Conservation (phyloP, 1,284 basidiomycete genomes). For the Malassezia equina region DNA sequence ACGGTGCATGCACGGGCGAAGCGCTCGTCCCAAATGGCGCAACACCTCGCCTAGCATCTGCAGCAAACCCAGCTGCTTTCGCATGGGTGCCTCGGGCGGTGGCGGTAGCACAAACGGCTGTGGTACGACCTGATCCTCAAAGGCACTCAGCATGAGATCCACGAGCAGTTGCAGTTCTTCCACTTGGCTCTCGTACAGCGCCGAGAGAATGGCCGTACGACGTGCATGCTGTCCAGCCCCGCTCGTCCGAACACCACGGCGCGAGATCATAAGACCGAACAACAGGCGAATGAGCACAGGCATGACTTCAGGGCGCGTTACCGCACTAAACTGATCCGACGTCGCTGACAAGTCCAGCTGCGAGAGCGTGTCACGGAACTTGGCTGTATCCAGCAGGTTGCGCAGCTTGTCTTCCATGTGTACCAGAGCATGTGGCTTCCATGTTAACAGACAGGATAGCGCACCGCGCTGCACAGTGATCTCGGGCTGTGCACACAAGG, state of each 20-base stretch:
- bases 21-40: constrained; percentile 31
- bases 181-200: constrained; percentile 62
- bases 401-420: constrained; percentile 62
- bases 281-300: constrained; percentile 66
- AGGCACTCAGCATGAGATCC: constrained; percentile 78
- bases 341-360: constrained; percentile 52
- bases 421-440: constrained; percentile 62
- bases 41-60: constrained; percentile 40
- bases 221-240: constrained; percentile 56
- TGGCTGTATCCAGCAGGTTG: constrained; percentile 68
- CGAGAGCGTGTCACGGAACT: constrained; percentile 78
- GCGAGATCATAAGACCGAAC: constrained; percentile 81
- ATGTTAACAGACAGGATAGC: constrained; percentile 70
- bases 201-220: constrained; percentile 64
- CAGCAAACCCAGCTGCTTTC: constrained; percentile 49
- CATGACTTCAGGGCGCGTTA: constrained; percentile 63
- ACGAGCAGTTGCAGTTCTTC: constrained; percentile 69
- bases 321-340: constrained; percentile 55
- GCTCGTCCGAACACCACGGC: constrained; percentile 58
- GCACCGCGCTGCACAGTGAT: constrained; percentile 65
- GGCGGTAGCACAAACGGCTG: constrained; percentile 25
- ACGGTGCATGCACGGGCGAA: constrained; percentile 28
- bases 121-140: constrained; percentile 49
- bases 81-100: constrained; percentile 19
- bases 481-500: constrained; percentile 77